These are phyloP conservation scores for Blepharisma japonicum DNA, from an alignment of 73 alveolate genomes.

Conservation along the genomic window DNA sequence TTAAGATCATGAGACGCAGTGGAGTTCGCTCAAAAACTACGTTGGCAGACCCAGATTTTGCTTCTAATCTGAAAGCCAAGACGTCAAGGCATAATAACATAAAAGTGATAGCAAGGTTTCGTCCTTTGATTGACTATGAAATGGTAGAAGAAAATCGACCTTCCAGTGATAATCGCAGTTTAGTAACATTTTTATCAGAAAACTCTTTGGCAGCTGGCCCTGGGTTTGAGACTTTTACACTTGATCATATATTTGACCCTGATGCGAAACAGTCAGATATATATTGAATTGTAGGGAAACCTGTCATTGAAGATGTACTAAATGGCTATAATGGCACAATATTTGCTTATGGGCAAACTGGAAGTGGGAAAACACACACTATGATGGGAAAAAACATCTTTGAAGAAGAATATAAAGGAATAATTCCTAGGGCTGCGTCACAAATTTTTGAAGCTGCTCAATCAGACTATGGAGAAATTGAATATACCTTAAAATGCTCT, in stretches of 20 bases:
- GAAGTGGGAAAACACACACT: slow-evolving; percentile 57
- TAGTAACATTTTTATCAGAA: too few species aligned
- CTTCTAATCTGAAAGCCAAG: not conserved
- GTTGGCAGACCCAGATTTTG: too few species aligned
- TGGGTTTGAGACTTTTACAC: not conserved
- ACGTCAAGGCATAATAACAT: slow-evolving; percentile 15
- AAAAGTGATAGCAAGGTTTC: slow-evolving; percentile 31
- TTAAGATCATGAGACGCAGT: too few species aligned
- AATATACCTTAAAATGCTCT: slow-evolving; percentile 63
- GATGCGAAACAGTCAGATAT: slow-evolving; percentile 38
- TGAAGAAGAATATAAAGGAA: slow-evolving; percentile 75
- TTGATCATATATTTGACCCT: slow-evolving; percentile 44
- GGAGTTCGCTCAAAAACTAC: too few species aligned
- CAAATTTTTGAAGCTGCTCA: slow-evolving; percentile 37
- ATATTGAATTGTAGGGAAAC: slow-evolving; percentile 30
- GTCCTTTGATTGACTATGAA: slow-evolving; percentile 26
- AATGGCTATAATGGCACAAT: slow-evolving; percentile 63
- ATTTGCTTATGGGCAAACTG: slow-evolving; percentile 74
- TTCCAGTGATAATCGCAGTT: too few species aligned
- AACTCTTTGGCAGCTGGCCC: too few species aligned
- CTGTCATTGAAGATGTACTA: slow-evolving; percentile 37
- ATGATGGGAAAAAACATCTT: slow-evolving; percentile 54
- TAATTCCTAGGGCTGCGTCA: slow-evolving; percentile 80
- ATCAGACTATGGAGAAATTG: slow-evolving; percentile 31
- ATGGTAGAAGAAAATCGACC: not conserved